Percentiles rank a stretch among this genome's conserved stretches.
Evolutionary conservation across 1,284 basidiomycete species (phyloP).

Genomic region (Neonothopanus nambi): DNA sequence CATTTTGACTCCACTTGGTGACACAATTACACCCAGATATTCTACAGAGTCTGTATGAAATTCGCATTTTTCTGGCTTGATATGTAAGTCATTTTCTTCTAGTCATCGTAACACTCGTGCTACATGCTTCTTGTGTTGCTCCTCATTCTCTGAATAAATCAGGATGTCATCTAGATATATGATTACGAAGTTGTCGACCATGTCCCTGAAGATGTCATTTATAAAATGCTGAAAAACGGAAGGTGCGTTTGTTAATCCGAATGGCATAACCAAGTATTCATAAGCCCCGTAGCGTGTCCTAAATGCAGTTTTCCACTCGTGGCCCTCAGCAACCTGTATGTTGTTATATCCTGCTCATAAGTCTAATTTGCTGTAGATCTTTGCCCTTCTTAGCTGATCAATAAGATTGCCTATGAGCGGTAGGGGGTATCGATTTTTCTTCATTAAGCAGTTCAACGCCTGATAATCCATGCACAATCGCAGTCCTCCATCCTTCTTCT

Average conservation of each 20-base stretch:
- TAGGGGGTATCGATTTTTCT: too few species aligned
- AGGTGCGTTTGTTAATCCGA: slow-evolving; percentile 4
- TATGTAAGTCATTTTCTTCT: too few species aligned
- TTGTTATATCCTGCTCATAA: too few species aligned
- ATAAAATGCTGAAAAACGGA: slow-evolving; percentile 32
- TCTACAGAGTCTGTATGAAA: too few species aligned
- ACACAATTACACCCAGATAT: too few species aligned
- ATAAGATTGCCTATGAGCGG: slow-evolving; percentile 7
- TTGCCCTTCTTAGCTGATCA: slow-evolving; percentile 1
- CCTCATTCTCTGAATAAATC: slow-evolving; percentile 19
- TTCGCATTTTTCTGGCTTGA: too few species aligned
- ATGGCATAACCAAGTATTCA: too few species aligned
- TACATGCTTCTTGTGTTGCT: slow-evolving; percentile 23
- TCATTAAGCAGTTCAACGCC: not conserved
- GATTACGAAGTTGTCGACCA: too few species aligned
- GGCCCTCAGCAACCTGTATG: not conserved
- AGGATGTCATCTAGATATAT: slow-evolving; percentile 35
- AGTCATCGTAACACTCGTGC: slow-evolving; percentile 35
- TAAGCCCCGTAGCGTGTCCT: slow-evolving; percentile 8
- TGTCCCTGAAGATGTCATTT: slow-evolving; percentile 38
- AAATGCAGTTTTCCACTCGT: slow-evolving; percentile 10
- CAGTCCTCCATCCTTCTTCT: not conserved
- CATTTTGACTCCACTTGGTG: too few species aligned
- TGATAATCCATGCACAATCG: slow-evolving; percentile 2
- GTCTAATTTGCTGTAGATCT: slow-evolving; percentile 4